Conservation (phyloP, 2,329 filamentous ascomycete species). For the Exserohilum rostratum region DNA sequence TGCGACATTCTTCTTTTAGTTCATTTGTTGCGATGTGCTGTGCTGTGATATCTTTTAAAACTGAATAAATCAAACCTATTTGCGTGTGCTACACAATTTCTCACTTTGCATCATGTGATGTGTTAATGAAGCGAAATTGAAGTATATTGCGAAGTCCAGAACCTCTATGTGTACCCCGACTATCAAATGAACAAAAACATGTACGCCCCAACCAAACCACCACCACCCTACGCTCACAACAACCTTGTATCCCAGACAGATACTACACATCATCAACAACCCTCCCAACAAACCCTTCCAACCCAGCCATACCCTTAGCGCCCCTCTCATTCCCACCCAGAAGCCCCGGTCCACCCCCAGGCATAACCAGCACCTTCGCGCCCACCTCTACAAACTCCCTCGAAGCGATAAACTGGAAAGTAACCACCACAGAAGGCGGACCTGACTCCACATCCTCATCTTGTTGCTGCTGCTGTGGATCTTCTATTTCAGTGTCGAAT, state of each 20-base stretch:
- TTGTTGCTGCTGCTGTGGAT: constrained; percentile 51
- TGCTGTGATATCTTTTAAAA: too few species aligned
- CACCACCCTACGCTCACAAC: too few species aligned
- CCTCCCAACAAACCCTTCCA: constrained; percentile 75
- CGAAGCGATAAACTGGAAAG: constrained; percentile 70
- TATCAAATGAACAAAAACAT: too few species aligned
- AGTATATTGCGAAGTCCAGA: too few species aligned
- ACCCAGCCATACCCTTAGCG: constrained; percentile 59
- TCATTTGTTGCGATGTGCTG: not conserved
- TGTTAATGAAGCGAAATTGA: too few species aligned
- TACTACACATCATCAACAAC: constrained; percentile 49
- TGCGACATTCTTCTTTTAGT: constrained; percentile 6
- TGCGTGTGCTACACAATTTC: too few species aligned
- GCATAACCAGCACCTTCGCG: constrained; percentile 72
- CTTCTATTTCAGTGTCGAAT: constrained; percentile 52
- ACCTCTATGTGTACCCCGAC: too few species aligned
- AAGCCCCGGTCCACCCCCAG: constrained; percentile 68
- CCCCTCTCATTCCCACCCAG: constrained; percentile 61
- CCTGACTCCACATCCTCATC: constrained; percentile 12
- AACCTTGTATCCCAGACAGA: not conserved
- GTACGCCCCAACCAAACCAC: too few species aligned
- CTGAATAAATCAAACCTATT: too few species aligned
- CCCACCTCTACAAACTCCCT: constrained; percentile 77
- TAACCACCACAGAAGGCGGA: constrained; percentile 55
- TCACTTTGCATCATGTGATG: too few species aligned